phyloP scores from a whole-genome alignment of 495 filamentous ascomycete genomes.

The Pseudoneurospora amorphoporcata region DNA sequence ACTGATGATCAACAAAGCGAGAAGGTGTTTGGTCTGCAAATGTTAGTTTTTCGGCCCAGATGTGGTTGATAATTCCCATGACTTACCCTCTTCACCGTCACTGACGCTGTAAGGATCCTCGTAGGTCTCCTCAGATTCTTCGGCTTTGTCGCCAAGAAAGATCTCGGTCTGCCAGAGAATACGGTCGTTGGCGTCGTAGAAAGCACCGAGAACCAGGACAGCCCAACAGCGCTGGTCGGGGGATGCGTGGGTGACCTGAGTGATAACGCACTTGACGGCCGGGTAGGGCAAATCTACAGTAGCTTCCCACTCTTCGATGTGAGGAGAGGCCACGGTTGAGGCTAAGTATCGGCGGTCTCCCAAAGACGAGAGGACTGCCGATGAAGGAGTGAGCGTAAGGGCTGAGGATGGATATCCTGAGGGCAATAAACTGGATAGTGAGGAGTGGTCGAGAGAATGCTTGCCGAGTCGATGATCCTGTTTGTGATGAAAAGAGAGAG shows the following conservation, averaged over 20 bases:
- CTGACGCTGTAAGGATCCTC: background rate
- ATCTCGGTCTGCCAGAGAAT: background rate
- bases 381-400: background rate
- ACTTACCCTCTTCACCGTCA: background rate
- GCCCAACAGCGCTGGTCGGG: slow-evolving; percentile 13
- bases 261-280: slow-evolving; percentile 19
- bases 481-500: background rate
- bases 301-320: background rate
- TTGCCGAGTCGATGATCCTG: background rate
- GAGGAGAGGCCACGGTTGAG: background rate
- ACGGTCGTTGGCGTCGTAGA: slow-evolving; percentile 1
- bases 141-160: background rate
- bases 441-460: background rate
- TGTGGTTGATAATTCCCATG: background rate
- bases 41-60: background rate
- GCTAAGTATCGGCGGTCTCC: background rate
- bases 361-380: background rate
- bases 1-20: background rate
- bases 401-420: background rate
- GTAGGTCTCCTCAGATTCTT: background rate
- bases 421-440: background rate
- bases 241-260: background rate
- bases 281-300: slow-evolving; percentile 12
- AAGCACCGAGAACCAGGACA: slow-evolving; percentile 19
- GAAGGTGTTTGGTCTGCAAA: background rate